Percentiles rank a stretch among this genome's conserved stretches.
Conservation (phyloP, 2,329 filamentous ascomycete genomes). For the Didymella sp. region DNA sequence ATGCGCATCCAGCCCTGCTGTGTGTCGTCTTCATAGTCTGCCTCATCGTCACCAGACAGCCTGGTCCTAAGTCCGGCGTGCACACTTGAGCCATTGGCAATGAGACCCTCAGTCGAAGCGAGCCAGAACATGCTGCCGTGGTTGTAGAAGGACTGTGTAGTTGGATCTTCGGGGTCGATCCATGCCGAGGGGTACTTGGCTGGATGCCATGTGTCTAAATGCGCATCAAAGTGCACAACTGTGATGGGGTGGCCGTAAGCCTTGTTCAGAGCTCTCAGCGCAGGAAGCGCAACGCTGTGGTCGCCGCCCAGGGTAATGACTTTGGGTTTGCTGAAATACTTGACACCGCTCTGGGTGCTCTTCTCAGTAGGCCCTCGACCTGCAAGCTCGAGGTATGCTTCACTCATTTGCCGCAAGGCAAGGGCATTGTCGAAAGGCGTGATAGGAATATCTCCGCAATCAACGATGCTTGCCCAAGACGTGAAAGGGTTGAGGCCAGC, state of each 20-base stretch:
- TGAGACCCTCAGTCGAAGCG: slow-evolving; percentile 79
- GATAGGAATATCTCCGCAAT: slow-evolving; percentile 90
- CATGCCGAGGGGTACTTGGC: slow-evolving; percentile 80
- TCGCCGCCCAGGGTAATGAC: slow-evolving; percentile 59
- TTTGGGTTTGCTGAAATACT: slow-evolving; percentile 55
- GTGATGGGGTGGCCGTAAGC: slow-evolving; percentile 55
- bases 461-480: slow-evolving; percentile 78
- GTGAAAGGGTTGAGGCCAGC: slow-evolving; percentile 84
- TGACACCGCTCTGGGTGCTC: slow-evolving; percentile 47
- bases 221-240: slow-evolving; percentile 63
- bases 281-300: slow-evolving; percentile 59
- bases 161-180: slow-evolving; percentile 59
- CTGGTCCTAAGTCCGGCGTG: slow-evolving; percentile 85
- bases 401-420: slow-evolving; percentile 82
- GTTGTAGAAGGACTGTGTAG: slow-evolving; percentile 76
- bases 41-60: slow-evolving; percentile 68
- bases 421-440: slow-evolving; percentile 86
- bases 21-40: slow-evolving; percentile 74
- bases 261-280: slow-evolving; percentile 57
- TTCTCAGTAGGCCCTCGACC: slow-evolving; percentile 51
- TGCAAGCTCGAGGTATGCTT: slow-evolving; percentile 75
- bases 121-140: slow-evolving; percentile 95
- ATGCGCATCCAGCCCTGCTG: slow-evolving; percentile 81
- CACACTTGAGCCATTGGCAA: slow-evolving; percentile 75
- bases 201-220: slow-evolving; percentile 87